Evolutionary conservation across 2,329 filamentous ascomycete genomes (phyloP), one percentile per base, ranked within the genome.

Genomic region (Neurospora sp.): DNA sequence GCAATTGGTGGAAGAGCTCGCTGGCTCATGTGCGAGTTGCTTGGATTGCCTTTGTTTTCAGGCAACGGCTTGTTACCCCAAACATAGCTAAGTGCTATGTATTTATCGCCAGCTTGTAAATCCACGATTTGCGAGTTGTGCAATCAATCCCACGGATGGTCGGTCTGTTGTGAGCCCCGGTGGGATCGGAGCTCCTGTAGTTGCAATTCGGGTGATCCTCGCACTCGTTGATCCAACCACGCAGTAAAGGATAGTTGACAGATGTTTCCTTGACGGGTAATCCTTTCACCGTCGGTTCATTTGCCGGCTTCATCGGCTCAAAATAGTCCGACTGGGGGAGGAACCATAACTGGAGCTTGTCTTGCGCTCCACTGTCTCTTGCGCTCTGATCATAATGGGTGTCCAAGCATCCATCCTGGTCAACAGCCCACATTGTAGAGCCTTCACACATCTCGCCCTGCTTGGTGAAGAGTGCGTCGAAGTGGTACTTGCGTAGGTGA

Each of bases 51-150:
- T n/a, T 28, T 57, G 19, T 12, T 23, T 10, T 5, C 2, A 11
- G 6, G 2, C 46, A 67, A 43, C 1, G 67, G 3, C 2, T 72
- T 38, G 65, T 76, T 71, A 0, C 79, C 78, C 79, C 78, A 80
- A 0, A 77, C 74, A 71, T 80, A 80, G 5, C 78, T 79, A 0
- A 81, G 72, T 3, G 78, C 77, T 19, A 74, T 69, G 67, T 78
- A 80, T 19, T 6, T 36, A 6, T 41, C 52, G 1, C 12, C 23
- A 3, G 43, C 10, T 4, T 3, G n/a, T 12, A 23, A 1, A 57
- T 33, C 3, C 23, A 28, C 46, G 23, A 57, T 57, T 0, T 1
- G 12, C 46, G 46, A 15, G 11, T 57, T 33, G 6, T 17, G 46
- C 46, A 57, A 4, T 57, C 12, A 6, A 57, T 33, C 6, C 1